Conservation (phyloP, 2,329 filamentous ascomycete genomes). For the Neofusicoccum umdonicola region DNA sequence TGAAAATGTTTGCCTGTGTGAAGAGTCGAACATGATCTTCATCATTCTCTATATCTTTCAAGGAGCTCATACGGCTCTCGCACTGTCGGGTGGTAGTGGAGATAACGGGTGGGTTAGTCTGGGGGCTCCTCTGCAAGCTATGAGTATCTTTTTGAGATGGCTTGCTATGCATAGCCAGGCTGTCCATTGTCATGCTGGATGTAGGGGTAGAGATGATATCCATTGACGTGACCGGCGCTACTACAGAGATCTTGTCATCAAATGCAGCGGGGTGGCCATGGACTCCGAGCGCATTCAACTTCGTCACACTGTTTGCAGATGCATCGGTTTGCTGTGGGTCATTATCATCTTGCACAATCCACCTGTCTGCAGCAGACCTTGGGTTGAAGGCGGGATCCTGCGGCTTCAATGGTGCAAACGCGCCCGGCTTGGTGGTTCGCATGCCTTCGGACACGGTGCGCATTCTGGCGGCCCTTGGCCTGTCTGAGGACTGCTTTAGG, state of each 20-base stretch:
- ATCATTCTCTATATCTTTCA: too few species aligned
- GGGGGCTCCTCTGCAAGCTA: neutral
- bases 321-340: neutral
- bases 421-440: neutral
- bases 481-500: neutral
- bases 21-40: too few species aligned
- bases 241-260: neutral
- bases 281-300: neutral
- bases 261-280: neutral
- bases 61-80: too few species aligned
- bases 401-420: neutral
- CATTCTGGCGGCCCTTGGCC: neutral
- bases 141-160: neutral
- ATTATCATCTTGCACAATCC: neutral
- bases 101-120: neutral
- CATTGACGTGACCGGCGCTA: constrained; percentile 13
- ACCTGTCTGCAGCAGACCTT: neutral
- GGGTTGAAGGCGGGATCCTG: neutral
- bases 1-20: neutral
- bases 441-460: neutral
- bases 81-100: too few species aligned
- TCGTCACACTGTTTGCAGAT: neutral
- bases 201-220: neutral
- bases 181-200: neutral
- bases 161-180: neutral